Evolutionary conservation across 2,329 filamentous ascomycete genomes (phyloP).

Genomic region (Colletotrichum higginsianum): DNA sequence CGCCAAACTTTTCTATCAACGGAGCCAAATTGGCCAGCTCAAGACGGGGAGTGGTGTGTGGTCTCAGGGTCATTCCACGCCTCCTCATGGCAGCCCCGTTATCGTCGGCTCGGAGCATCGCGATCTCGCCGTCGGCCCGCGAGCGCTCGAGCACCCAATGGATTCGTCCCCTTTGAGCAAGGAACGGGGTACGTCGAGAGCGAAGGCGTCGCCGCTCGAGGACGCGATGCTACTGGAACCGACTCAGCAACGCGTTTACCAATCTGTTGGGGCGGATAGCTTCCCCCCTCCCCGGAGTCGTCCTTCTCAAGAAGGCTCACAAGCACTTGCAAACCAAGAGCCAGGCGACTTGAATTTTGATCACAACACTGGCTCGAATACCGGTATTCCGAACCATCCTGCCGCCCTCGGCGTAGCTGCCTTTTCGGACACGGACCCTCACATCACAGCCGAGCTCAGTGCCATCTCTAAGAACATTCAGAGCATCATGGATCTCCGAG

Average conservation of each 20-base stretch:
- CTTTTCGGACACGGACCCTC: slow-evolving; percentile 80
- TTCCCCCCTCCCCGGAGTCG: not conserved
- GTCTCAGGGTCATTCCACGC: slow-evolving; percentile 54
- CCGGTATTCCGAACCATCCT: slow-evolving; percentile 50
- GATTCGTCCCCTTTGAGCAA: slow-evolving; percentile 40
- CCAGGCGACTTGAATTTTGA: not conserved
- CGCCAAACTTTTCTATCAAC: slow-evolving; percentile 95
- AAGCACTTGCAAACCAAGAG: not conserved
- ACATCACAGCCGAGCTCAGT: slow-evolving; percentile 86
- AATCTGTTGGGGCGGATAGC: not conserved
- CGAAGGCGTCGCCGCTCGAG: slow-evolving; percentile 4
- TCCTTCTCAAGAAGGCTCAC: not conserved
- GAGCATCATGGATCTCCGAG: slow-evolving; percentile 86
- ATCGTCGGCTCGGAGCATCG: slow-evolving; percentile 48
- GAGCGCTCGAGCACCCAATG: slow-evolving; percentile 48
- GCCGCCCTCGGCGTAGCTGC: slow-evolving; percentile 76
- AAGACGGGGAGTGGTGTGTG: slow-evolving; percentile 55
- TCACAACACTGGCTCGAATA: slow-evolving; percentile 9
- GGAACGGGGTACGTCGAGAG: not conserved
- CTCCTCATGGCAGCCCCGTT: slow-evolving; percentile 63
- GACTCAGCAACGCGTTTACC: slow-evolving; percentile 1
- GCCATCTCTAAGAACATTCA: slow-evolving; percentile 93
- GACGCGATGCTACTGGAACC: slow-evolving; percentile 28
- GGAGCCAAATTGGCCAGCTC: slow-evolving; percentile 77
- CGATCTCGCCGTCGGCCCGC: slow-evolving; percentile 46